Percentiles rank a stretch among this genome's conserved stretches.
Evolutionary conservation across 2,329 filamentous ascomycete genomes (phyloP).

Genomic region (Trichoderma sp.): DNA sequence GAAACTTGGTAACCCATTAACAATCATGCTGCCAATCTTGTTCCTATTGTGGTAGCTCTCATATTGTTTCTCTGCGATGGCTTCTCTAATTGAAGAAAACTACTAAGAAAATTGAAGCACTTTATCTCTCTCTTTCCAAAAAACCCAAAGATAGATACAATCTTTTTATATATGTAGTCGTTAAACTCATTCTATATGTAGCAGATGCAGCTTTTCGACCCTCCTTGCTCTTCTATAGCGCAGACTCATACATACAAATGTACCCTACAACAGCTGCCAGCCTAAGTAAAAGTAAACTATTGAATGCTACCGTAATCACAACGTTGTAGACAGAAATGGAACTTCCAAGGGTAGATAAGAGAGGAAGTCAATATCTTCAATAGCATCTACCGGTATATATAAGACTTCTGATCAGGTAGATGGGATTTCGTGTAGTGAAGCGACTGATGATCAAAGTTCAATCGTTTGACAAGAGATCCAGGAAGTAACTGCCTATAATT

Average conservation of each 20-base stretch:
- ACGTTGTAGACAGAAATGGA: too few relatives aligned
- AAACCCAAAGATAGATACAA: not conserved
- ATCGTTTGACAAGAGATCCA: not conserved
- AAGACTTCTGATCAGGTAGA: not conserved
- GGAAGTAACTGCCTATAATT: too few relatives aligned
- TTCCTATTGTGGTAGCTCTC: not conserved
- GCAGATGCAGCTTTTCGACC: not conserved
- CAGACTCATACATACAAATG: not conserved
- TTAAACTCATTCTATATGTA: not conserved
- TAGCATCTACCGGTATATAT: not conserved
- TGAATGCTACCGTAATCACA: not conserved
- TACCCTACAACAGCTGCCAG: too few relatives aligned
- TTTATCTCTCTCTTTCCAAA: not conserved
- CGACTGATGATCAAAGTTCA: not conserved
- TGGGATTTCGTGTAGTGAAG: not conserved
- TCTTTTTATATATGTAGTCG: rapidly evolving
- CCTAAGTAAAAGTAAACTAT: too few relatives aligned
- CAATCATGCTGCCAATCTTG: not conserved
- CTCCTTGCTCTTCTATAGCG: not conserved
- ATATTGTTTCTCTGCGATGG: not conserved
- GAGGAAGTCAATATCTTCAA: not conserved
- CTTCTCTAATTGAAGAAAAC: too few relatives aligned
- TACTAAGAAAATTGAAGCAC: not conserved
- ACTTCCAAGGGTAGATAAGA: too few relatives aligned
- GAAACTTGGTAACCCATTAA: not conserved